Conservation (phyloP, 257 asterid species). For the Jacaranda mimosifolia region DNA sequence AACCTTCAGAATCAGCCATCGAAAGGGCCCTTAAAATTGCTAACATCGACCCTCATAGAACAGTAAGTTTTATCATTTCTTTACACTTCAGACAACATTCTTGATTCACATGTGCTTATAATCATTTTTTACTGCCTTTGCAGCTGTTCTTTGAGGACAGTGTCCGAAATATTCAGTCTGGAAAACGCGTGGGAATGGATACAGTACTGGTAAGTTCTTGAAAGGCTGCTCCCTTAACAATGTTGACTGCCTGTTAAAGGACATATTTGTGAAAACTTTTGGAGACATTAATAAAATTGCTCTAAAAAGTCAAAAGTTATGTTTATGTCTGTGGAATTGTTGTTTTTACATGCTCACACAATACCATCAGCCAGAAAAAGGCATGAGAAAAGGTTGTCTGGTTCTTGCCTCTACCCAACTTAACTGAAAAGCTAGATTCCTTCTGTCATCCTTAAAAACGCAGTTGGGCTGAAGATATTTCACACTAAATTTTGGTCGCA, state of each 20-base stretch:
- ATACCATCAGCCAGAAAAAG: too few relatives aligned
- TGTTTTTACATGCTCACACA: too few relatives aligned
- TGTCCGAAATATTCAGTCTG: constrained; percentile 76
- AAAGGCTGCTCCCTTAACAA: neutral
- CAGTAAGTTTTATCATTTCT: constrained; percentile 51
- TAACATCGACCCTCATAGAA: constrained; percentile 75
- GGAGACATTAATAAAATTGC: too few relatives aligned
- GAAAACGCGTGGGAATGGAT: constrained; percentile 77
- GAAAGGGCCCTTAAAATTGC: constrained; percentile 77
- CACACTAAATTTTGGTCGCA: constrained; percentile 31
- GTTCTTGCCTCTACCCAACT: too few relatives aligned
- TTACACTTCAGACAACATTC: neutral
- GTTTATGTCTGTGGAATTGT: too few relatives aligned
- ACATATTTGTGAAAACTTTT: too few relatives aligned
- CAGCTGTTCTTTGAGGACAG: constrained; percentile 97
- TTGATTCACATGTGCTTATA: neutral
- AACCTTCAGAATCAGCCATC: constrained; percentile 88
- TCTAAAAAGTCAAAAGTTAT: too few relatives aligned
- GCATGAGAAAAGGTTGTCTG: too few relatives aligned
- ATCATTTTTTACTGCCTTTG: constrained; percentile 1
- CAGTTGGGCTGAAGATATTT: too few relatives aligned
- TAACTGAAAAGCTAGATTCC: too few relatives aligned
- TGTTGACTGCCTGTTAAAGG: too few relatives aligned
- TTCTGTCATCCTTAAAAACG: too few relatives aligned
- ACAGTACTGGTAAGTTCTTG: constrained; percentile 72